These are phyloP conservation scores for Eucalyptus regnans DNA, from an alignment of 345 rosid species.

Conservation along the genomic window DNA sequence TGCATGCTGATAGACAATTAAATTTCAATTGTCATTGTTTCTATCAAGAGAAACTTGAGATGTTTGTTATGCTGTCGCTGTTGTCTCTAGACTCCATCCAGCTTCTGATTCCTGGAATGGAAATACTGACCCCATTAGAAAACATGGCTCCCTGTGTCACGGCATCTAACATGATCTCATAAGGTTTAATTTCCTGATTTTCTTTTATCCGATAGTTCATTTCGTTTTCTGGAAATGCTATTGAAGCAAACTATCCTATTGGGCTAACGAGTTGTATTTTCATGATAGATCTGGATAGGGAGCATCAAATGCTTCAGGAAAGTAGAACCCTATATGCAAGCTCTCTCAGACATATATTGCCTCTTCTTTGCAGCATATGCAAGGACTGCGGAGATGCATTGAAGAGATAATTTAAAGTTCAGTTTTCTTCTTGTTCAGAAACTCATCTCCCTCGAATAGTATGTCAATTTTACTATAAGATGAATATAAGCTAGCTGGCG, in stretches of 20 bases:
- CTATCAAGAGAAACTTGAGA: neutral
- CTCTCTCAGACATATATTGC: neutral
- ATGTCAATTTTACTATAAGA: neutral
- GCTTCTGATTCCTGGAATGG: neutral
- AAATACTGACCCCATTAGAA: neutral
- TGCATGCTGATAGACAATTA: neutral
- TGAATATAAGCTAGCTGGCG: neutral
- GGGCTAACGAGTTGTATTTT: neutral
- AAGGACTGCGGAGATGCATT: slow-evolving; percentile 52
- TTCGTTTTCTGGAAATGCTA: neutral
- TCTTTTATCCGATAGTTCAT: neutral
- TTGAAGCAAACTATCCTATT: neutral
- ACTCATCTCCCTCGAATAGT: neutral
- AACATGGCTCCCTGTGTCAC: neutral
- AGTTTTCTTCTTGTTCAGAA: neutral
- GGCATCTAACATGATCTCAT: neutral
- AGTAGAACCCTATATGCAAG: neutral
- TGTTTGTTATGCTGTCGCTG: neutral
- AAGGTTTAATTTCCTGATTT: neutral
- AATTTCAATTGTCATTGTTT: neutral
- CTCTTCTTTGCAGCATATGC: slow-evolving; percentile 19
- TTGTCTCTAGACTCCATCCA: neutral
- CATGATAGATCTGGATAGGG: neutral
- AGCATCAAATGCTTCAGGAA: neutral
- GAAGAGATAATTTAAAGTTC: slow-evolving; percentile 57